Evolutionary conservation across 371 early-diverging fungal genomes (phyloP).

Genomic region (Mucor plumbeus): DNA sequence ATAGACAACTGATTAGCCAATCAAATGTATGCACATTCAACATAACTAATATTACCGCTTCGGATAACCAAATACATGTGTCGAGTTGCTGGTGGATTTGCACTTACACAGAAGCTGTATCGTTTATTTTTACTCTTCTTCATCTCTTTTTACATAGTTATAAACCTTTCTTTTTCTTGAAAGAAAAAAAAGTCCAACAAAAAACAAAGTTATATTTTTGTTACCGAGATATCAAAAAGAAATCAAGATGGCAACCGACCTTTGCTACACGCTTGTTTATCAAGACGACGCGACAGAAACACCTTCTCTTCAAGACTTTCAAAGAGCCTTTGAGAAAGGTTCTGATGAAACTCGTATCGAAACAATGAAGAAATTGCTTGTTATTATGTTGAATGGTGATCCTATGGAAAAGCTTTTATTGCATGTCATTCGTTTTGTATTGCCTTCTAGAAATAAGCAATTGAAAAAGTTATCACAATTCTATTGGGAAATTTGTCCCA

Average conservation of each 20-base stretch:
- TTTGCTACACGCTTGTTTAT: slow-evolving; percentile 74
- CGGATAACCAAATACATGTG: slow-evolving; percentile 8
- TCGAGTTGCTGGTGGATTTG: neutral
- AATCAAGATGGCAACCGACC: slow-evolving; percentile 52
- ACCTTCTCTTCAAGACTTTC: slow-evolving; percentile 73
- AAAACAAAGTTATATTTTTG: neutral
- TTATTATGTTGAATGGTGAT: slow-evolving; percentile 92
- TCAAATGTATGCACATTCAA: slow-evolving; percentile 10
- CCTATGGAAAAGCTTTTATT: slow-evolving; percentile 88
- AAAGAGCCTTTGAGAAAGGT: slow-evolving; percentile 86
- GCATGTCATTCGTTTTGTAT: slow-evolving; percentile 96
- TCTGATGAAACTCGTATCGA: slow-evolving; percentile 91
- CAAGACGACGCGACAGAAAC: slow-evolving; percentile 69
- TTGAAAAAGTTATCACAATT: slow-evolving; percentile 93
- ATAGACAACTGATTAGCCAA: neutral
- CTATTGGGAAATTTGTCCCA: slow-evolving; percentile 97
- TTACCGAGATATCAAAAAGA: neutral
- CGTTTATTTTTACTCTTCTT: neutral
- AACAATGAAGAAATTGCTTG: slow-evolving; percentile 91
- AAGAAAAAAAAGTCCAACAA: neutral
- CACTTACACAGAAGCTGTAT: neutral
- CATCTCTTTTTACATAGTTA: neutral
- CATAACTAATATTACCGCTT: neutral
- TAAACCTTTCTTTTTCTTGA: neutral
- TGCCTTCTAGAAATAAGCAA: slow-evolving; percentile 93